Conservation (phyloP, 2,329 filamentous ascomycete species). For the Trichoderma sp. region DNA sequence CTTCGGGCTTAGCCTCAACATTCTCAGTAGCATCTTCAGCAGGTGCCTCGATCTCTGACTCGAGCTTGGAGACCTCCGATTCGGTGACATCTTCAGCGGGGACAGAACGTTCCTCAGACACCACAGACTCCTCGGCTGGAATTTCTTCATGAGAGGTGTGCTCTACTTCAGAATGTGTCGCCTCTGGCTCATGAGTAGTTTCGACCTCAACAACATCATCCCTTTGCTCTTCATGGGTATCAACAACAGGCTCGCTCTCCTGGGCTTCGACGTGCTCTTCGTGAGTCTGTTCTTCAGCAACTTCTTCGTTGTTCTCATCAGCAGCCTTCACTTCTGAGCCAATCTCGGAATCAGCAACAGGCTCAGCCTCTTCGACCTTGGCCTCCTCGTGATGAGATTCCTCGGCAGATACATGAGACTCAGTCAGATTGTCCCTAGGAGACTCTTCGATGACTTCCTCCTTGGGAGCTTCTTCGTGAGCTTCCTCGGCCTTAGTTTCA, state of each 20-base stretch:
- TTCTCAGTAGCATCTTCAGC: conserved; percentile 8
- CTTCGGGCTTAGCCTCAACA: background rate
- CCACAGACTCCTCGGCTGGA: conserved; percentile 8
- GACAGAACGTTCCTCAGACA: conserved; percentile 6
- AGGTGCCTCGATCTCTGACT: conserved; percentile 3
- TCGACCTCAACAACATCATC: conserved; percentile 33
- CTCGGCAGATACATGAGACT: conserved; percentile 21
- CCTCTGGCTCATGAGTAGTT: conserved; percentile 11
- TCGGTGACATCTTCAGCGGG: conserved; percentile 11
- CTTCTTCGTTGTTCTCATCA: conserved; percentile 1
- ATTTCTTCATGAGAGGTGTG: conserved; percentile 1
- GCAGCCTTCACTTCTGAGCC: background rate
- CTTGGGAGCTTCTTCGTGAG: conserved; percentile 14
- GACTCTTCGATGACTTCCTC: conserved; percentile 7
- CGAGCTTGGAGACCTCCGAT: conserved; percentile 12
- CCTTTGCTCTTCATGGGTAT: background rate
- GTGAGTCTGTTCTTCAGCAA: background rate
- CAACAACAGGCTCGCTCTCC: conserved; percentile 29
- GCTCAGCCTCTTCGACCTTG: conserved; percentile 17
- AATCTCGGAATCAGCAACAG: background rate
- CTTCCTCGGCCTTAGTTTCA: conserved; percentile 13
- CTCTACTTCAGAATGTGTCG: conserved; percentile 1
- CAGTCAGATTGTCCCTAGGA: conserved; percentile 13
- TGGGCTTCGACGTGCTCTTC: conserved; percentile 12
- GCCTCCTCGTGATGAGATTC: conserved; percentile 21